phyloP scores from a whole-genome alignment of 2,329 filamentous ascomycete genomes.

The Endothia cerciana region DNA sequence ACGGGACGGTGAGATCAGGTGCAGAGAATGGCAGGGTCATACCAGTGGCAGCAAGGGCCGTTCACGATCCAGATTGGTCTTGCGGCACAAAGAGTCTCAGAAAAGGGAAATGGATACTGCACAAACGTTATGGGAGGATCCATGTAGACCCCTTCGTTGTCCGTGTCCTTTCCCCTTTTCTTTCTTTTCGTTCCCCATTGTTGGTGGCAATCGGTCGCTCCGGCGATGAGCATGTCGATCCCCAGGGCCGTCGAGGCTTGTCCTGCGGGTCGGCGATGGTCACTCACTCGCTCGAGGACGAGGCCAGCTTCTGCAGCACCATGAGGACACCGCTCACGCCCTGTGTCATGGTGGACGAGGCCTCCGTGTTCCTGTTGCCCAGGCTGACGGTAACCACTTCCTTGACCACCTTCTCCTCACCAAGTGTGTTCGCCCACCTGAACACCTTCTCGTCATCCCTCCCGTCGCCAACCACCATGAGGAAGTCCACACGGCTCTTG shows the following conservation, averaged over 20 bases:
- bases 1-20: neutral
- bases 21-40: neutral
- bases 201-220: neutral
- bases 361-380: slow-evolving; percentile 86
- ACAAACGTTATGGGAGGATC: neutral
- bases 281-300: slow-evolving; percentile 4
- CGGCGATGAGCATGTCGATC: neutral
- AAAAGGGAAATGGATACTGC: neutral
- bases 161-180: neutral
- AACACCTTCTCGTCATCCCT: slow-evolving; percentile 94
- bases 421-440: slow-evolving; percentile 85
- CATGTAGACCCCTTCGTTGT: neutral
- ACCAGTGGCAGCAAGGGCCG: neutral
- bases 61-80: neutral
- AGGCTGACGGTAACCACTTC: slow-evolving; percentile 85
- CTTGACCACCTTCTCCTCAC: slow-evolving; percentile 59
- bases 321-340: slow-evolving; percentile 79
- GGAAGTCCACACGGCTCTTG: slow-evolving; percentile 70
- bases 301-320: slow-evolving; percentile 31
- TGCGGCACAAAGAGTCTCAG: neutral
- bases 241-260: neutral
- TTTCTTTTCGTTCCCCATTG: neutral
- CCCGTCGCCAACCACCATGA: slow-evolving; percentile 88
- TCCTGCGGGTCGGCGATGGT: neutral
- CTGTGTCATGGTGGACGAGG: slow-evolving; percentile 82